These are phyloP conservation scores for Wickerhamomyces silvicola DNA, from an alignment of 805 yeast species.

Conservation along the genomic window DNA sequence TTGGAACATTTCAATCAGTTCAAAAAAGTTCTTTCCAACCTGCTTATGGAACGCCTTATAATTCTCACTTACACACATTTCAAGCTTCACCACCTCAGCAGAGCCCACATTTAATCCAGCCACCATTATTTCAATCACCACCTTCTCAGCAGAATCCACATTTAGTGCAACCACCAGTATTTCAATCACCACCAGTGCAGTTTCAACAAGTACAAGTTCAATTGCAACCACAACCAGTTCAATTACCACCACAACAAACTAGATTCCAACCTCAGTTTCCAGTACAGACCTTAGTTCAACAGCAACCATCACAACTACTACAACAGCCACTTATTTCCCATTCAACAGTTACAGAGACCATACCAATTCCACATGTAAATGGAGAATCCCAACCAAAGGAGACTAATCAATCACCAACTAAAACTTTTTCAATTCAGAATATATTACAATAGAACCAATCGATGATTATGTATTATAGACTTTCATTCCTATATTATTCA, in stretches of 20 bases:
- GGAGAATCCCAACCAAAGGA: background rate
- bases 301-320: background rate
- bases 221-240: slow-evolving; percentile 1
- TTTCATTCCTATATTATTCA: background rate
- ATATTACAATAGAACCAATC: background rate
- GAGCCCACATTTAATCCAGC: background rate
- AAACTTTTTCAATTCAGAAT: background rate
- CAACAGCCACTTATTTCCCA: background rate
- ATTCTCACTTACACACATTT: no score
- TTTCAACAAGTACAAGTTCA: background rate
- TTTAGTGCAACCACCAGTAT: no score
- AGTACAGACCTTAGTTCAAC: background rate
- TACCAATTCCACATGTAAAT: background rate
- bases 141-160: no score
- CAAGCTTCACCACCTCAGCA: slow-evolving; percentile 2
- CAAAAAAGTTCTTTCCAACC: no score
- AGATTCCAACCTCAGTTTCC: background rate
- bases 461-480: background rate
- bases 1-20: slow-evolving; percentile 4
- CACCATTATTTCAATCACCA: slow-evolving; percentile 3
- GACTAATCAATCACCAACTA: background rate
- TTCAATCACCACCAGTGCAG: no score
- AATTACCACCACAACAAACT: slow-evolving; percentile 4
- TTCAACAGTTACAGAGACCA: background rate
- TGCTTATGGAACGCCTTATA: no score